Percentiles rank a stretch among this genome's conserved stretches.
Conservation (phyloP, 441 rosid genomes). For the Erodium texanum region DNA sequence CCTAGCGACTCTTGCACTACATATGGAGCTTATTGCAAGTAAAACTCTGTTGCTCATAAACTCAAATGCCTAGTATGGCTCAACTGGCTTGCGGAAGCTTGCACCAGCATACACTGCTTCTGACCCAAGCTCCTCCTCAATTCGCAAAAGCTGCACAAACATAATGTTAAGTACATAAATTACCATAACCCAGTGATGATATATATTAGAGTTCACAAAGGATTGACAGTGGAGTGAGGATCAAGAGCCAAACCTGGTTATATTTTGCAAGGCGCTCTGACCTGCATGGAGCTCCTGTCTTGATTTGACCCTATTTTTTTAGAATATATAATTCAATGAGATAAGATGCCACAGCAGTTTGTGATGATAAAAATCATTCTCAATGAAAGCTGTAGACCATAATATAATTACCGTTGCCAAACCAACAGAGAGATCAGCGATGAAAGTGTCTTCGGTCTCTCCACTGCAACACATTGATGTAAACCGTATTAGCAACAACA, state of each 20-base stretch:
- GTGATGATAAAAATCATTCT: neutral
- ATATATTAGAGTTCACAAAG: neutral
- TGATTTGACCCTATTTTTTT: constrained; percentile 75
- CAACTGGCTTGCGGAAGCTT: constrained; percentile 76
- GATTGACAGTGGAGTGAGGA: neutral
- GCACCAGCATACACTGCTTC: constrained; percentile 83
- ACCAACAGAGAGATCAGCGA: constrained; percentile 88
- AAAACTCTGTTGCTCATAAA: neutral
- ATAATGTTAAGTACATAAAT: no score
- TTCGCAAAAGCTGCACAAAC: constrained; percentile 56
- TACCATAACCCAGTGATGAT: neutral
- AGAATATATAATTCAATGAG: neutral
- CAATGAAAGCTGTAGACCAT: neutral
- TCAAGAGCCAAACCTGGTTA: constrained; percentile 39
- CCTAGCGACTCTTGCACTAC: no score
- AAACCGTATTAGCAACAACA: neutral
- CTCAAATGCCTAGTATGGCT: constrained; percentile 47
- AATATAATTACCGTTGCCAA: constrained; percentile 65
- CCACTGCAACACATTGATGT: constrained; percentile 39
- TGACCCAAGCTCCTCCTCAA: constrained; percentile 88
- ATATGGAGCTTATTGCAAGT: neutral
- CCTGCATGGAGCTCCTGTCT: constrained; percentile 98
- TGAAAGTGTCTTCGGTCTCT: constrained; percentile 97
- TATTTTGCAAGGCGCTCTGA: constrained; percentile 95
- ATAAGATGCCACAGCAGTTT: neutral